Conservation (phyloP, 495 filamentous ascomycete species). For the Delitschia confertaspora region DNA sequence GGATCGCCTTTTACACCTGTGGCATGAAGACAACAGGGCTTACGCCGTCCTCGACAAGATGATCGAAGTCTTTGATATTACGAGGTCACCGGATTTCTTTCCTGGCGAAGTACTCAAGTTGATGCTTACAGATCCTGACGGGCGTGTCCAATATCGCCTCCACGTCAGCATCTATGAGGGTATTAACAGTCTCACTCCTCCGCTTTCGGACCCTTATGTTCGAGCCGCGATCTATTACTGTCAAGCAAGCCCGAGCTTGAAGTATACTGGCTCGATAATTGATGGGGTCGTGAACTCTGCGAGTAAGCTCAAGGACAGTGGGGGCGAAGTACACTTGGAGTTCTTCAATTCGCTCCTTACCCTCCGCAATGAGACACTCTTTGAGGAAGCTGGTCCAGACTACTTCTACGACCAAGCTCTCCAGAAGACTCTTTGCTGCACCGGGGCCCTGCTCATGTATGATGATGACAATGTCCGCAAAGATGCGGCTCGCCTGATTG, state of each 20-base stretch:
- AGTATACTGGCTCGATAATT: conserved; percentile 1
- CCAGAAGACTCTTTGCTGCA: conserved; percentile 1
- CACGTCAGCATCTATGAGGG: conserved; percentile 15
- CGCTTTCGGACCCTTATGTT: conserved; percentile 17
- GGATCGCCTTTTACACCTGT: conserved; percentile 6
- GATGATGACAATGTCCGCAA: conserved; percentile 21
- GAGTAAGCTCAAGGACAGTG: conserved; percentile 3
- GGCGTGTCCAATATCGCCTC: neutral
- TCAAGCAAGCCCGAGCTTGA: conserved; percentile 3
- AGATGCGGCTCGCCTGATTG: neutral
- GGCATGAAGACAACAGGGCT: conserved; percentile 13
- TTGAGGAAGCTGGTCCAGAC: conserved; percentile 4
- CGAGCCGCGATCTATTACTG: conserved; percentile 19
- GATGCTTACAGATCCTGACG: conserved; percentile 16
- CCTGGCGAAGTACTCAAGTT: conserved; percentile 22
- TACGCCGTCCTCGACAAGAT: conserved; percentile 21
- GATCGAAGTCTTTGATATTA: conserved; percentile 19
- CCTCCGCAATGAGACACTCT: conserved; percentile 9
- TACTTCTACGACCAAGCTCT: conserved; percentile 18
- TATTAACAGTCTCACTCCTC: conserved; percentile 5
- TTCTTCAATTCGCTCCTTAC: conserved; percentile 16
- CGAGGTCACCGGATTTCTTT: conserved; percentile 17
- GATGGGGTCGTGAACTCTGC: conserved; percentile 11
- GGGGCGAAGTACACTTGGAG: conserved; percentile 10
- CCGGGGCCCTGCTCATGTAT: conserved; percentile 16